phyloP scores from a whole-genome alignment of 495 filamentous ascomycete species.

The Venustampulla echinocandica region DNA sequence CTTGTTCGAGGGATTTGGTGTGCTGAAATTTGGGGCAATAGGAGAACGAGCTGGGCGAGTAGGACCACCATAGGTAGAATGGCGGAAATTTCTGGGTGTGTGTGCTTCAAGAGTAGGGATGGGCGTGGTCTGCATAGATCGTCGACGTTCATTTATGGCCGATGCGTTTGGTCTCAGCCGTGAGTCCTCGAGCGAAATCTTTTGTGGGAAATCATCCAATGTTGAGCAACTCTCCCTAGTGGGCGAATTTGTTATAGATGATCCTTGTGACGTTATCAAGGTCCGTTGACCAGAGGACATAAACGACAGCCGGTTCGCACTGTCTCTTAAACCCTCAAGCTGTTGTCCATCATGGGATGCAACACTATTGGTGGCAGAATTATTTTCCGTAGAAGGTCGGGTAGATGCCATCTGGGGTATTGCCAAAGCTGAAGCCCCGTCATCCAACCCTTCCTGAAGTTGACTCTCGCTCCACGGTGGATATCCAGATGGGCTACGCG shows the following conservation, averaged over 20 bases:
- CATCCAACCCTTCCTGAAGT: constrained; percentile 16
- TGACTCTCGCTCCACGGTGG: constrained; percentile 15
- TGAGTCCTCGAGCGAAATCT: constrained; percentile 27
- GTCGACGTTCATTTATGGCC: constrained; percentile 42
- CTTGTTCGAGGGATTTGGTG: constrained; percentile 34
- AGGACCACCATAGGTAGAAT: constrained; percentile 22
- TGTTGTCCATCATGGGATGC: constrained; percentile 41
- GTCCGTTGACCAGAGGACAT: constrained; percentile 52
- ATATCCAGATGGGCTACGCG: constrained; percentile 23
- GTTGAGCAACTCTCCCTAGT: constrained; percentile 36
- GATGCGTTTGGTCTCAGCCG: constrained; percentile 41
- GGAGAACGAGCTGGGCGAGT: constrained; percentile 9
- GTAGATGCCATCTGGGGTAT: constrained; percentile 12
- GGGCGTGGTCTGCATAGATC: constrained; percentile 41
- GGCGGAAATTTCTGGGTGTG: constrained; percentile 20
- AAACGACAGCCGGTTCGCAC: constrained; percentile 50
- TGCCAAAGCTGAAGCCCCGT: constrained; percentile 10
- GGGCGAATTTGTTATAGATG: constrained; percentile 43
- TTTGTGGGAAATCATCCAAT: constrained; percentile 26
- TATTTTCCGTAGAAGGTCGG: constrained; percentile 19
- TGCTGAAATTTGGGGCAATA: constrained; percentile 38
- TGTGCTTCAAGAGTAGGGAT: constrained; percentile 13
- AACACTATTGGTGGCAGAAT: constrained; percentile 37
- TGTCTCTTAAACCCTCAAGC: constrained; percentile 39
- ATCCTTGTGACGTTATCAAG: constrained; percentile 43